Conservation (phyloP, 306 rosid genomes). For the Fagus crenata region DNA sequence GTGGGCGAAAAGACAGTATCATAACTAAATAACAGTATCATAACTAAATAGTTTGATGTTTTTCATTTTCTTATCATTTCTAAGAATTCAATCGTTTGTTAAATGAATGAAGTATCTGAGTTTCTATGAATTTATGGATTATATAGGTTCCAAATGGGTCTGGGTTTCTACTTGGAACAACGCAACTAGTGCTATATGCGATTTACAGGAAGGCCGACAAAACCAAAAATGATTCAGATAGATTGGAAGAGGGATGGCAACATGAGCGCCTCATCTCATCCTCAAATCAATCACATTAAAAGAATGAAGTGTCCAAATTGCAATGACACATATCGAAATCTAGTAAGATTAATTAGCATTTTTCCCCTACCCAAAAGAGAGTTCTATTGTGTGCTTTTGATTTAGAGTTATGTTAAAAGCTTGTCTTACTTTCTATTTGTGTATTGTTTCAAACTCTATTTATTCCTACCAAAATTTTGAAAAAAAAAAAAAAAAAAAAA, state of each 20-base stretch:
- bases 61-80: too few relatives aligned
- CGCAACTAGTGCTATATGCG: slow-evolving; percentile 32
- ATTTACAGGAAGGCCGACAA: slow-evolving; percentile 28
- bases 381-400: not conserved
- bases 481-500: too few relatives aligned
- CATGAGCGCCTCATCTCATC: slow-evolving; percentile 24
- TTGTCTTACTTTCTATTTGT: too few relatives aligned
- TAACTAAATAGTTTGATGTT: too few relatives aligned
- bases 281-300: not conserved
- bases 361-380: not conserved
- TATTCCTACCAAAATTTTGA: too few relatives aligned
- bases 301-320: not conserved
- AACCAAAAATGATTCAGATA: not conserved
- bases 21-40: too few relatives aligned
- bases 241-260: slow-evolving; percentile 25
- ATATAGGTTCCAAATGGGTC: slow-evolving; percentile 38
- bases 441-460: too few relatives aligned
- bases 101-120: too few relatives aligned
- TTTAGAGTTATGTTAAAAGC: too few relatives aligned
- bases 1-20: too few relatives aligned
- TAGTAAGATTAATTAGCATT: not conserved
- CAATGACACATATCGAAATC: not conserved
- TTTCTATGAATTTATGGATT: too few relatives aligned
- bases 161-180: slow-evolving; percentile 36
- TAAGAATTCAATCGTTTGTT: too few relatives aligned